These are phyloP conservation scores for Pythium aquatile DNA, from an alignment of 352 stramenopile genomes.

Conservation along the genomic window DNA sequence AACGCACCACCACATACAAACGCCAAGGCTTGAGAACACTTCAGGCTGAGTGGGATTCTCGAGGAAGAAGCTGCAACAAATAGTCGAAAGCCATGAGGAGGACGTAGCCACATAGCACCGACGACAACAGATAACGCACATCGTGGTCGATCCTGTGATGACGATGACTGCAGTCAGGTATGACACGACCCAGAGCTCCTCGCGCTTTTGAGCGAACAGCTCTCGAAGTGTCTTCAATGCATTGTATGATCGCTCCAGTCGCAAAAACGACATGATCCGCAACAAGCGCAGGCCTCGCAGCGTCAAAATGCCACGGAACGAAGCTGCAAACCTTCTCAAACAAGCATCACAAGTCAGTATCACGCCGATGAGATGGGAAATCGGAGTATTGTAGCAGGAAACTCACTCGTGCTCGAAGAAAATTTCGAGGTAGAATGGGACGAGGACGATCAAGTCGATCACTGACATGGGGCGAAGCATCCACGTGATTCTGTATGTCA, in stretches of 20 bases:
- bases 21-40: conserved; percentile 75
- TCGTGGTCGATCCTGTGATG: conserved; percentile 81
- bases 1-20: conserved; percentile 77
- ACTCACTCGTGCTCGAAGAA: conserved; percentile 59
- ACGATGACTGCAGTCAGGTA: conserved; percentile 80
- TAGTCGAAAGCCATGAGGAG: not conserved
- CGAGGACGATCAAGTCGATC: conserved; percentile 71
- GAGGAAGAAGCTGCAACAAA: conserved; percentile 61
- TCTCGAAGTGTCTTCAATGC: conserved; percentile 75
- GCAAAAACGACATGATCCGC: conserved; percentile 79
- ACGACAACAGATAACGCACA: conserved; percentile 35
- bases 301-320: conserved; percentile 58
- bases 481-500: conserved; percentile 53
- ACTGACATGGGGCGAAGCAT: conserved; percentile 78
- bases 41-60: conserved; percentile 71
- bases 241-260: conserved; percentile 74
- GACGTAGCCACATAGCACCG: not conserved
- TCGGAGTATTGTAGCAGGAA: not conserved
- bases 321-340: conserved; percentile 31
- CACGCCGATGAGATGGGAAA: conserved; percentile 7
- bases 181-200: conserved; percentile 76
- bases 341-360: not conserved
- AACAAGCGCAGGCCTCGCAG: conserved; percentile 69
- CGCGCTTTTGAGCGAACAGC: conserved; percentile 71
- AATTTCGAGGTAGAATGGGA: conserved; percentile 86